These are phyloP conservation scores for Teratosphaeria epicoccoides DNA, from an alignment of 2,329 filamentous ascomycete species.

Conservation along the genomic window DNA sequence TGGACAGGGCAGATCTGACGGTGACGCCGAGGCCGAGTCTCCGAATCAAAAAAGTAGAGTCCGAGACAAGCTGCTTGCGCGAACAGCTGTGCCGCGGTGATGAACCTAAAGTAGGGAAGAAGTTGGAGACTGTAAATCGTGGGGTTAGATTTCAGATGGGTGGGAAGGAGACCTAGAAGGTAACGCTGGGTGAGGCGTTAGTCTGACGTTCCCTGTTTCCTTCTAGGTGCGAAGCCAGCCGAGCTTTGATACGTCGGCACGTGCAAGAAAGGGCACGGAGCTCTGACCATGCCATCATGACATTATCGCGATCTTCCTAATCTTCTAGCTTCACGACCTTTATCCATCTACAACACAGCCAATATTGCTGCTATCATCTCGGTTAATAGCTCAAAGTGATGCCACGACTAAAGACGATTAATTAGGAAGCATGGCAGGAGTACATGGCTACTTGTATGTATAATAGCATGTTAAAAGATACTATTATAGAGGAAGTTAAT, in stretches of 20 bases:
- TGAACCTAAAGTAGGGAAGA: not conserved
- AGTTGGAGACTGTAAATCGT: not conserved
- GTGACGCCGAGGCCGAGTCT: not conserved
- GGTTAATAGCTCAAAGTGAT: too few species aligned
- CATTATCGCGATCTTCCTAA: too few species aligned
- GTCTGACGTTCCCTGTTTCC: not conserved
- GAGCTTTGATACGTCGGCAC: not conserved
- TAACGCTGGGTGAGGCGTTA: not conserved
- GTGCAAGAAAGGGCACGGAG: not conserved
- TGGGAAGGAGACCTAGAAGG: not conserved
- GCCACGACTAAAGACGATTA: too few species aligned
- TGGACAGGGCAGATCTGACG: not conserved
- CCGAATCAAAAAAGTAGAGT: not conserved
- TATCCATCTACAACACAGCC: too few species aligned
- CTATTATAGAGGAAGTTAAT: too few species aligned
- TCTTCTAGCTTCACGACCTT: too few species aligned
- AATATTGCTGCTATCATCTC: too few species aligned
- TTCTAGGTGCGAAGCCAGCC: not conserved
- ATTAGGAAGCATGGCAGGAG: too few species aligned
- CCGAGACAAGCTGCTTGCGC: not conserved
- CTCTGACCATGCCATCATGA: too few species aligned
- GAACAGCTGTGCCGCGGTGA: not conserved
- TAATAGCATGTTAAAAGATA: too few species aligned
- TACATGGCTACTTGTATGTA: too few species aligned
- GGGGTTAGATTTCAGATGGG: not conserved